These are phyloP conservation scores for Candida nemodendra DNA, from an alignment of 805 yeast genomes.

Conservation along the genomic window DNA sequence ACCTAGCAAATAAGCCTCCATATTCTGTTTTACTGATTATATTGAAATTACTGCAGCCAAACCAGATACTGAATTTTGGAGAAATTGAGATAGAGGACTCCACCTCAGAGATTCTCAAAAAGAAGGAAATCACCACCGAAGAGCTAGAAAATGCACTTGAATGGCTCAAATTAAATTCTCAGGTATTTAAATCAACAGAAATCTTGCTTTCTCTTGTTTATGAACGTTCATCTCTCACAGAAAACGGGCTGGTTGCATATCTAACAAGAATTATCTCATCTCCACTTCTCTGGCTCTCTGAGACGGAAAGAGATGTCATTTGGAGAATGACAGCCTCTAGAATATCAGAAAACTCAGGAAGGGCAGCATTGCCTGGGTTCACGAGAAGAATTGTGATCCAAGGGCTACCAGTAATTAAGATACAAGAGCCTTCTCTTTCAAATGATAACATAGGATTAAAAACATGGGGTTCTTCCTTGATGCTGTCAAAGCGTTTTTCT, in stretches of 20 bases:
- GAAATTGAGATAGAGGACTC: constrained; percentile 12
- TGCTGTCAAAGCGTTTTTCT: constrained; percentile 57
- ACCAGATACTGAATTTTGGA: constrained; percentile 50
- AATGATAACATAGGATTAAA: constrained; percentile 86
- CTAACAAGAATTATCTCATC: constrained; percentile 50
- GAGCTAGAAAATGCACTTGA: constrained; percentile 30
- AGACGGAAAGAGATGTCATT: constrained; percentile 39
- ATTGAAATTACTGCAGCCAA: constrained; percentile 48
- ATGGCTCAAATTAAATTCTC: constrained; percentile 46
- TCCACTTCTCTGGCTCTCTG: constrained; percentile 45
- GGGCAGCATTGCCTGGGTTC: constrained; percentile 77
- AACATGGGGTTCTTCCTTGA: constrained; percentile 92
- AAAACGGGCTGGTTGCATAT: constrained; percentile 41
- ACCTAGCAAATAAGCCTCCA: constrained; percentile 46
- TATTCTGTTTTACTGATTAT: constrained; percentile 41
- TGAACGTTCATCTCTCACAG: constrained; percentile 4
- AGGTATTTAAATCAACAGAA: constrained; percentile 27
- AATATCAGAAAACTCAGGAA: constrained; percentile 78
- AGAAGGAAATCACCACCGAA: constrained; percentile 32
- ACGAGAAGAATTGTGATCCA: constrained; percentile 49
- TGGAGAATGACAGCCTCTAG: constrained; percentile 58
- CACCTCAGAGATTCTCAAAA: constrained; percentile 24
- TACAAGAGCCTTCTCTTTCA: constrained; percentile 84
- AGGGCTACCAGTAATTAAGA: constrained; percentile 37
- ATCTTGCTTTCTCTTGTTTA: constrained; percentile 6